Evolutionary conservation across 768 basidiomycete species (phyloP), one percentile per base, ranked within the genome.

Genomic region (Suillus weaverae): DNA sequence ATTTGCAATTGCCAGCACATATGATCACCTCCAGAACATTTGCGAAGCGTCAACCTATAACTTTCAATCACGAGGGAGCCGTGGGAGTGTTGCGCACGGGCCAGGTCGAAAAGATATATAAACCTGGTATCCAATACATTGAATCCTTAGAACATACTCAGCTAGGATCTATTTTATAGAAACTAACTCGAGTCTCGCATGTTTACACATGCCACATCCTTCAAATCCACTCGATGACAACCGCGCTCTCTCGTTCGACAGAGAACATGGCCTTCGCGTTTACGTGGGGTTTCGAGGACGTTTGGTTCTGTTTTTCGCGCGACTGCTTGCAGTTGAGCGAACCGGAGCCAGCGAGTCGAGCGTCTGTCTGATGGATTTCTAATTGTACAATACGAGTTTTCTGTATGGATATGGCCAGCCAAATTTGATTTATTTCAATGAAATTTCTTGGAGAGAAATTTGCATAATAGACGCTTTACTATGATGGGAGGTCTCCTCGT

Each of bases 151-250:
- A 79, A 77, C 77, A 79, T 79, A 79, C 78, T 79, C 78, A 75
- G 70, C 72, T 70, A 73, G 76, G 76, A 77, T 77, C 75, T 77
- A 74, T 77, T 77, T 62, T 76, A 76, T 74, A 77, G 75, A 74
- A 76, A 76, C 78, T 78, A 78, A 79, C 78, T 78, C 73, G 78
- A 78, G 78, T 80, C 77, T 79, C 72, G 78, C 78, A 79, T 77
- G 76, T 78, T 78, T 78, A 79, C 73, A 73, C 76, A 76, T 79
- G 78, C 77, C 78, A 72, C 77, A 74, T 77, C 70, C 75, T 74
- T 79, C 73, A 70, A 69, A 72, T 78, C 78, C 76, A 77, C 73
- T 75, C 70, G 78, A 79, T 79, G 78, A 79, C 72, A 67, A 51
- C 59, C 48, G 72, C 77, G 74, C 67, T 69, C 73, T 64, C 76